A percentile compares a stretch with the other conserved stretches of the same genome.
phyloP scores from a whole-genome alignment of 2,329 filamentous ascomycete genomes.

The Zymoseptoria ardabiliae region DNA sequence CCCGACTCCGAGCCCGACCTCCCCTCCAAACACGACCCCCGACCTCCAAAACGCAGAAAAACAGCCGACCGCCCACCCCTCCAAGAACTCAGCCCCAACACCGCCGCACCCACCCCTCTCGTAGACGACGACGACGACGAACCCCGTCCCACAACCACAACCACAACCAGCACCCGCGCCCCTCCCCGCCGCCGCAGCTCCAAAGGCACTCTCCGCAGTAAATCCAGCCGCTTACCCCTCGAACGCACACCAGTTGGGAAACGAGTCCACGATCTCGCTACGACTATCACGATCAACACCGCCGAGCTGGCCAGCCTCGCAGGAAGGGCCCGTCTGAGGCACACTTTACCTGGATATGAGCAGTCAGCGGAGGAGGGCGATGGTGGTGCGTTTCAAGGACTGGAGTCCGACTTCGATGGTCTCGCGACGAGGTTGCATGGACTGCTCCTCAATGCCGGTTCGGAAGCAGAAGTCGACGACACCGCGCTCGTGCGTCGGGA shows the following conservation, averaged over 20 bases:
- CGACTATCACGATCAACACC: not conserved
- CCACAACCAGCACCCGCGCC: constrained; percentile 5
- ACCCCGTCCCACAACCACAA: constrained; percentile 11
- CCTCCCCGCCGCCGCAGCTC: constrained; percentile 17
- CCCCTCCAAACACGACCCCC: constrained; percentile 5
- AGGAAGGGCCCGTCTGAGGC: too few relatives aligned
- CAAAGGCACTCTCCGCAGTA: constrained; percentile 22
- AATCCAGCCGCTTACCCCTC: constrained; percentile 33
- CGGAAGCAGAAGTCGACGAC: too few relatives aligned
- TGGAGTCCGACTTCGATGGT: too few relatives aligned
- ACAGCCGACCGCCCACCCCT: constrained; percentile 17
- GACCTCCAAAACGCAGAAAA: constrained; percentile 19
- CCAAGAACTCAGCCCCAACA: constrained; percentile 21
- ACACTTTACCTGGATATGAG: too few relatives aligned
- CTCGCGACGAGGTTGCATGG: too few relatives aligned
- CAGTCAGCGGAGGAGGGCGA: too few relatives aligned
- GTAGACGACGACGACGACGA: constrained; percentile 5
- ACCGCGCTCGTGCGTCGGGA: too few relatives aligned
- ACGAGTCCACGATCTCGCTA: constrained; percentile 15
- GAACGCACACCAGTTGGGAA: constrained; percentile 30
- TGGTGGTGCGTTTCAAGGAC: too few relatives aligned
- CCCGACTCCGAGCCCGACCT: constrained; percentile 7
- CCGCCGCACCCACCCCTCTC: not conserved
- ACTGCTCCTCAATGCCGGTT: too few relatives aligned
- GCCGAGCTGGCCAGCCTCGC: too few relatives aligned